Evolutionary conservation across 2,329 filamentous ascomycete species (phyloP).

Genomic region (Tolypocladium pustulatum): DNA sequence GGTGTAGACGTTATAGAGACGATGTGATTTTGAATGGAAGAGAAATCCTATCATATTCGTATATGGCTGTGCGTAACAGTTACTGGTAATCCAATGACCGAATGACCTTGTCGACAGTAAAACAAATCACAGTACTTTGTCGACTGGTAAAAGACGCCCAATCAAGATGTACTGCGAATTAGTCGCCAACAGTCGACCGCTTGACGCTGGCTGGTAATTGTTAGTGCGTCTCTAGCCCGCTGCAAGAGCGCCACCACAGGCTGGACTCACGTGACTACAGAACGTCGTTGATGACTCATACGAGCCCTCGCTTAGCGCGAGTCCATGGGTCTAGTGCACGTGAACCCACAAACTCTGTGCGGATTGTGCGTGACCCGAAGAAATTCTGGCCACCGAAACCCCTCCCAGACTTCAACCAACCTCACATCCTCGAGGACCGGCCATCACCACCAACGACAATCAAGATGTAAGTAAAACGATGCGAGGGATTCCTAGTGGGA

Average conservation of each 20-base stretch:
- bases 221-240: neutral
- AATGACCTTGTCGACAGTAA: neutral
- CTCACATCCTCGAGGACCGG: conserved; percentile 26
- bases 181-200: too few relatives aligned
- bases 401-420: conserved; percentile 26
- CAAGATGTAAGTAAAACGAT: conserved; percentile 31
- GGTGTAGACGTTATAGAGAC: conserved; percentile 4
- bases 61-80: neutral
- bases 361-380: conserved; percentile 25
- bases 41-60: neutral
- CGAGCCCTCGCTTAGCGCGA: conserved; percentile 30
- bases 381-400: conserved; percentile 29
- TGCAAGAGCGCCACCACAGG: neutral
- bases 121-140: too few relatives aligned
- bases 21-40: neutral
- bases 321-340: conserved; percentile 21
- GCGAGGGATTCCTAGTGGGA: conserved; percentile 3
- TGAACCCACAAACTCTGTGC: conserved; percentile 31
- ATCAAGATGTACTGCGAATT: too few relatives aligned
- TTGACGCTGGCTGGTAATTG: neutral
- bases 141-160: too few relatives aligned
- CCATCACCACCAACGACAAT: conserved; percentile 31
- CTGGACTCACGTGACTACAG: neutral
- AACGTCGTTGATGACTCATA: conserved; percentile 13
- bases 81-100: neutral